Base-by-base conservation (phyloP, 2,329 filamentous ascomycete species). In the Diaporthe citriasiana region DNA sequence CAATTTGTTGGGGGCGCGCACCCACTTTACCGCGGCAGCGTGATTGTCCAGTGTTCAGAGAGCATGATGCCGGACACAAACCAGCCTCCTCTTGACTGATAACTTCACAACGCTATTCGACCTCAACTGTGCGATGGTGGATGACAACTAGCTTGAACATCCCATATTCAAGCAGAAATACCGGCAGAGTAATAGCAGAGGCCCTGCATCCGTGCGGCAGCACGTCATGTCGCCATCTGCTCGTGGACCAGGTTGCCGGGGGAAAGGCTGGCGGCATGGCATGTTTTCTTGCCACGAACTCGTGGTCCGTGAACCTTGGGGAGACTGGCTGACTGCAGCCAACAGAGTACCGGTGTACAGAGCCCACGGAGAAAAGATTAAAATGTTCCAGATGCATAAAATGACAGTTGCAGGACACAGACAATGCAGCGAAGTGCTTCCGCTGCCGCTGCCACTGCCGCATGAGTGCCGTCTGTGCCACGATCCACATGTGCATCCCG, bases 201-300 rank as follows among this genome's bases (percentile, higher is more conserved):
- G 30, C 12, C 30, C 51, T 19, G 30, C 45, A 66, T 51, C 45
- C 27, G 45, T 66, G 63, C 63, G 45, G 45, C 45, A 38, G 30
- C 45, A 35, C 10, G 22, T 17, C 30, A 51, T 50, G 42, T 25
- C 60, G 45, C 19, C 33, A 38, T 38, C 22, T 51, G 33, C 45
- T 51, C 63, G 63, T 51, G 45, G 45, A 66, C 63, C 45, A 27
- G 63, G 45, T 66, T 51, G 63, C 45, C 63, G 10, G 45, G 63
- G 45, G n/a, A 30, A 40, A 68, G 33, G n/a, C 47, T 27, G 22
- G 63, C 33, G 63, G 15, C 63, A 68, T 68, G 25, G 4, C 45
- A 53, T 50, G 13, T 53, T 53, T 66, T 51, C 27, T n/a, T 38
- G 30, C 63, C 45, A 53, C n/a, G 63, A 68, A 68, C 63, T 22